These are phyloP conservation scores for Malassezia caprae DNA, from an alignment of 1,284 basidiomycete species.

Conservation along the genomic window DNA sequence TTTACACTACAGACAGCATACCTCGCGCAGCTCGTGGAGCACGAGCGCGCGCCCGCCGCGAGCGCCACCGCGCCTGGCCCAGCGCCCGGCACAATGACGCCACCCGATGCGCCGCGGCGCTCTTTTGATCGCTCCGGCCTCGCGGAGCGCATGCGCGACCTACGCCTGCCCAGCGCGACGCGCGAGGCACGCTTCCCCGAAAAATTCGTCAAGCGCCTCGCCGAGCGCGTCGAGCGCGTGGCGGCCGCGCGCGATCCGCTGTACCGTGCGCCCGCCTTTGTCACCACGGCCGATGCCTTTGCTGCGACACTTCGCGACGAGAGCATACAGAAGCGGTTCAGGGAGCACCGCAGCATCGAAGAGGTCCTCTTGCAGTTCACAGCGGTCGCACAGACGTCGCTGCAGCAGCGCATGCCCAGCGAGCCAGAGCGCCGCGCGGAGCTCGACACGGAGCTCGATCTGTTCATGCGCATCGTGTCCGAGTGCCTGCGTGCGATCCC, in stretches of 20 bases:
- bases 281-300: conserved; percentile 40
- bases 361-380: conserved; percentile 93
- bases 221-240: conserved; percentile 39
- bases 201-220: conserved; percentile 40
- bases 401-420: conserved; percentile 60
- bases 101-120: conserved; percentile 8
- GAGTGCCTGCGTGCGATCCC: conserved; percentile 57
- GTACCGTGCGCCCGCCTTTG: conserved; percentile 32
- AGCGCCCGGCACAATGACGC: conserved; percentile 8
- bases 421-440: conserved; percentile 80
- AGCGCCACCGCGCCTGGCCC: neutral
- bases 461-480: conserved; percentile 72
- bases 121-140: conserved; percentile 12
- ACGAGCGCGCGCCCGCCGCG: conserved; percentile 1
- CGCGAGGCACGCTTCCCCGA: conserved; percentile 38
- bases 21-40: conserved; percentile 20
- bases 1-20: conserved; percentile 41
- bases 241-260: conserved; percentile 41
- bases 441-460: conserved; percentile 77
- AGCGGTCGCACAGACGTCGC: conserved; percentile 56
- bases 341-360: conserved; percentile 91
- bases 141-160: conserved; percentile 32
- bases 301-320: conserved; percentile 42
- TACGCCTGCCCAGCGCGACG: conserved; percentile 16
- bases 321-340: conserved; percentile 54